phyloP scores from a whole-genome alignment of 192 early-diverging fungal species.

The Backusella mclennaniae region DNA sequence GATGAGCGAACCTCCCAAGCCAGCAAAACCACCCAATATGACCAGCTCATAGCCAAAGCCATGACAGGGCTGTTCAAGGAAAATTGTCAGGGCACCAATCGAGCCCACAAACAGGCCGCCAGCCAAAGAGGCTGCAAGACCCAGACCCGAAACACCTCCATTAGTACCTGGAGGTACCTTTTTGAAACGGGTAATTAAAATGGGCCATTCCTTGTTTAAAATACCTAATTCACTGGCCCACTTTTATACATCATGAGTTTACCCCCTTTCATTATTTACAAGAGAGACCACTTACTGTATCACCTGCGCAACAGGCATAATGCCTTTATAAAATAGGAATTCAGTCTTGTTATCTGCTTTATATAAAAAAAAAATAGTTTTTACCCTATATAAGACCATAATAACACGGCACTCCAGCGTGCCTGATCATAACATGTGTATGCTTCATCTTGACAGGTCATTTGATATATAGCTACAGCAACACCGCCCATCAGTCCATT shows the following conservation, averaged over 20 bases:
- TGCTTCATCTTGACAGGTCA: conserved; percentile 33
- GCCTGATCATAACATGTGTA: conserved; percentile 26
- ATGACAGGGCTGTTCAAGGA: conserved; percentile 45
- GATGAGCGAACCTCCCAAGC: conserved; percentile 75
- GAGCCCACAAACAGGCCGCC: conserved; percentile 75
- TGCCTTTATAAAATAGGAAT: conserved; percentile 27
- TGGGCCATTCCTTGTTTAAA: conserved; percentile 68
- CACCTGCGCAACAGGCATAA: conserved; percentile 58
- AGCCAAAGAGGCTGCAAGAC: conserved; percentile 71
- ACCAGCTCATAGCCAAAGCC: conserved; percentile 44
- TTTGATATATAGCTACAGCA: conserved; percentile 41
- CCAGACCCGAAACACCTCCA: conserved; percentile 76
- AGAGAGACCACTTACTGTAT: conserved; percentile 41
- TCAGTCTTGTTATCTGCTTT: neutral
- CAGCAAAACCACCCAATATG: conserved; percentile 58
- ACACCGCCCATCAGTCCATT: conserved; percentile 48
- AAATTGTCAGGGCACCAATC: conserved; percentile 50
- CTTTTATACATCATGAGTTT: conserved; percentile 23
- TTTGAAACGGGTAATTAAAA: conserved; percentile 77
- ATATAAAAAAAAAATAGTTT: neutral
- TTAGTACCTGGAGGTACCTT: conserved; percentile 91
- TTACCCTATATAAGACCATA: conserved; percentile 53
- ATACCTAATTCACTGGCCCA: conserved; percentile 92
- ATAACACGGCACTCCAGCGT: conserved; percentile 32
- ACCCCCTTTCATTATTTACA: neutral